A percentile compares a stretch with the other conserved stretches of the same genome.
phyloP scores from a whole-genome alignment of 306 rosid species.

The Casuarina cunninghamiana region DNA sequence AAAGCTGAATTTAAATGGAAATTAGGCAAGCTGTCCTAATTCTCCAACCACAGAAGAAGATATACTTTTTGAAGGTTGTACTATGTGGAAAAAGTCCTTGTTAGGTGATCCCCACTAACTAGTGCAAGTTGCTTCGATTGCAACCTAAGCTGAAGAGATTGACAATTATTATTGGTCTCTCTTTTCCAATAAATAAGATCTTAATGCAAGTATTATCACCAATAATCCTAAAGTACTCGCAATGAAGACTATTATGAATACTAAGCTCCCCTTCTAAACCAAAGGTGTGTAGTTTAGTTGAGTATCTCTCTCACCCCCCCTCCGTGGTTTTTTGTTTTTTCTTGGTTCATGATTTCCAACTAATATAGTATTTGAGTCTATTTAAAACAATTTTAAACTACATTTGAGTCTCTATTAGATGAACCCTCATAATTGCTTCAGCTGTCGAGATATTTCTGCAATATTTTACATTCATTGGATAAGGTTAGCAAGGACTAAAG shows the following conservation, averaged over 20 bases:
- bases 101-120: conserved; percentile 27
- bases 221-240: conserved; percentile 6
- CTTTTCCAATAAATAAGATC: not conserved
- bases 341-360: too few relatives aligned
- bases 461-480: conserved; percentile 14
- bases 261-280: not conserved
- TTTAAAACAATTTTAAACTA: not conserved
- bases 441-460: conserved; percentile 15
- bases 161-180: conserved; percentile 10
- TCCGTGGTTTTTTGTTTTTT: too few relatives aligned
- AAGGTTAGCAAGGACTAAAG: not conserved
- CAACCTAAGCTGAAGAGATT: conserved; percentile 20
- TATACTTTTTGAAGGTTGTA: not conserved
- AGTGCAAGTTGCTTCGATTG: conserved; percentile 26
- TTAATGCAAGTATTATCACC: conserved; percentile 6
- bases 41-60: conserved; percentile 4
- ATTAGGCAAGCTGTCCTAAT: not conserved
- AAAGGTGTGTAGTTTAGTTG: not conserved
- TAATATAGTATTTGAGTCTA: not conserved
- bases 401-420: not conserved
- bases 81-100: conserved; percentile 29
- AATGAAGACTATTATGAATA: not conserved
- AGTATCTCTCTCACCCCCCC: not conserved
- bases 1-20: not conserved
- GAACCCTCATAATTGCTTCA: not conserved